Evolutionary conservation across 2,329 filamentous ascomycete species (phyloP).

Genomic region (Talaromyces sp.): DNA sequence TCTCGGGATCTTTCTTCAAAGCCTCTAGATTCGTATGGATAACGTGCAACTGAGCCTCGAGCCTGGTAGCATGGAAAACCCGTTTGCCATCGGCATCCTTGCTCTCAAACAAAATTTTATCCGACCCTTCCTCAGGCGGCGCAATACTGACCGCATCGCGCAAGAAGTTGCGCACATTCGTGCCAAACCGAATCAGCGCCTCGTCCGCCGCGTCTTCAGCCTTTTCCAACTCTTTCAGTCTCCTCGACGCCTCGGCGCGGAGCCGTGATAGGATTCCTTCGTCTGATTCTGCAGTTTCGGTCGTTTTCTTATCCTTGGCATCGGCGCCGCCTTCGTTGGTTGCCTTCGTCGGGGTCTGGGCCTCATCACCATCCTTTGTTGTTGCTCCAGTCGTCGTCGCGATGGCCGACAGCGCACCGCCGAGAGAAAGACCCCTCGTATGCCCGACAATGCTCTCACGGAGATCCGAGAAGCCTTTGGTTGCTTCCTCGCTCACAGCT

Average conservation of each 20-base stretch:
- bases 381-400: slow-evolving; percentile 5
- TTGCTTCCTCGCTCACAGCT: slow-evolving; percentile 73
- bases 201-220: slow-evolving; percentile 97
- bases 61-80: slow-evolving; percentile 88
- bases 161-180: slow-evolving; percentile 83
- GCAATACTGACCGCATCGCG: slow-evolving; percentile 85
- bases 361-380: slow-evolving; percentile 22
- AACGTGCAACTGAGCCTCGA: slow-evolving; percentile 92
- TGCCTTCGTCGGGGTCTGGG: slow-evolving; percentile 21
- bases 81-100: slow-evolving; percentile 85
- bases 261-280: slow-evolving; percentile 65
- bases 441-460: slow-evolving; percentile 63
- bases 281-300: not conserved
- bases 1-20: slow-evolving; percentile 75
- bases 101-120: slow-evolving; percentile 79
- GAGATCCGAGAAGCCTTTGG: slow-evolving; percentile 70
- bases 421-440: slow-evolving; percentile 68
- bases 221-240: slow-evolving; percentile 80
- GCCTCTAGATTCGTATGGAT: slow-evolving; percentile 81
- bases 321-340: slow-evolving; percentile 20
- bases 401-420: slow-evolving; percentile 25
- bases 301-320: not conserved
- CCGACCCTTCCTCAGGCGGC: slow-evolving; percentile 55
- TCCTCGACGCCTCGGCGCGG: slow-evolving; percentile 69
- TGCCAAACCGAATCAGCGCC: slow-evolving; percentile 84